Evolutionary conservation across 768 basidiomycete species (phyloP).

Genomic region (Suillus americanus): DNA sequence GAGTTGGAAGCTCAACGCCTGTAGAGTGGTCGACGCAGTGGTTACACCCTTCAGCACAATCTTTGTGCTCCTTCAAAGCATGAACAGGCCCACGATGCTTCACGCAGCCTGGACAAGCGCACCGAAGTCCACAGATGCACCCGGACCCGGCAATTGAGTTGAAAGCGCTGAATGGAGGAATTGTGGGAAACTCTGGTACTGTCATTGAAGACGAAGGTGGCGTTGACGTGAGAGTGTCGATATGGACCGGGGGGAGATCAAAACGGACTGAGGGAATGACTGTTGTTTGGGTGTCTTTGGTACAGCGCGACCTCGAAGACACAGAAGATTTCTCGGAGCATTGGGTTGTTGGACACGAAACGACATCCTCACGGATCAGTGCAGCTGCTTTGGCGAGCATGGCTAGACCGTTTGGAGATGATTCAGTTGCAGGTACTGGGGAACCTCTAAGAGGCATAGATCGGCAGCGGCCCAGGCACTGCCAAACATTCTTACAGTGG

Average conservation of each 20-base stretch:
- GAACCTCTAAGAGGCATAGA: slow-evolving; percentile 5
- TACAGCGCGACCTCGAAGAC: slow-evolving; percentile 24
- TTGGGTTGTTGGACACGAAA: background rate
- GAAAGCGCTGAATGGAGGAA: slow-evolving; percentile 61
- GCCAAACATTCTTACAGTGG: slow-evolving; percentile 53
- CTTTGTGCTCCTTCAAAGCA: slow-evolving; percentile 30
- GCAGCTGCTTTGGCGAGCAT: slow-evolving; percentile 39
- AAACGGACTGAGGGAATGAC: background rate
- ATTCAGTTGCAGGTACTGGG: background rate
- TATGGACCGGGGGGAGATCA: slow-evolving; percentile 30
- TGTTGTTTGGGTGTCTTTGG: background rate
- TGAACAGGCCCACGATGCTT: slow-evolving; percentile 62
- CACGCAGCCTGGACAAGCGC: slow-evolving; percentile 72
- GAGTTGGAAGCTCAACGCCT: slow-evolving; percentile 44
- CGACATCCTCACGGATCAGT: slow-evolving; percentile 15
- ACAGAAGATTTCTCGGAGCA: background rate
- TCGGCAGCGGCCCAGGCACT: slow-evolving; percentile 47
- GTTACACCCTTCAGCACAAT: slow-evolving; percentile 53
- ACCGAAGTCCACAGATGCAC: slow-evolving; percentile 69
- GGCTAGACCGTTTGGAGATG: slow-evolving; percentile 25
- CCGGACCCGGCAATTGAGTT: slow-evolving; percentile 63
- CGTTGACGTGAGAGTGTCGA: slow-evolving; percentile 49
- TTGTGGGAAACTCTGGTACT: slow-evolving; percentile 49
- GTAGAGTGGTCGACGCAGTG: slow-evolving; percentile 58
- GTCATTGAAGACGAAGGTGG: slow-evolving; percentile 21